phyloP scores from a whole-genome alignment of 2,329 filamentous ascomycete species.

The Mycosphaerelloides madeirae region DNA sequence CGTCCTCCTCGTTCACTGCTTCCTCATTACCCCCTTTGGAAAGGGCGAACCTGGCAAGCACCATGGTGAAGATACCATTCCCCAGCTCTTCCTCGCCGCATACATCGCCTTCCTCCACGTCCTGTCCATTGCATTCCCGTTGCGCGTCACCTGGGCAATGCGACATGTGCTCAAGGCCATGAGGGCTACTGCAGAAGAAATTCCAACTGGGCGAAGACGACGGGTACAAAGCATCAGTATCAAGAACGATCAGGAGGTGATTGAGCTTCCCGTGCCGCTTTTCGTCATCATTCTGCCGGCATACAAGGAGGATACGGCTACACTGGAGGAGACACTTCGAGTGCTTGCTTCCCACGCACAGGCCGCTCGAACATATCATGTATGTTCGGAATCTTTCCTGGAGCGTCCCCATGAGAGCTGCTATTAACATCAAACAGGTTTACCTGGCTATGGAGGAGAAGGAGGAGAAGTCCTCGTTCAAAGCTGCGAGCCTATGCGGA shows the following conservation, averaged over 20 bases:
- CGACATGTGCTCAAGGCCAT: conserved; percentile 49
- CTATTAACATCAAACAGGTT: conserved; percentile 44
- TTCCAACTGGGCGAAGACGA: conserved; percentile 17
- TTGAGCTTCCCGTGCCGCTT: conserved; percentile 35
- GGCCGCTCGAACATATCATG: conserved; percentile 62
- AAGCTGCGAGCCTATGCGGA: conserved; percentile 58
- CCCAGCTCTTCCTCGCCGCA: conserved; percentile 33
- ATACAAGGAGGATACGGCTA: conserved; percentile 69
- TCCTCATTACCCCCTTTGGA: conserved; percentile 26
- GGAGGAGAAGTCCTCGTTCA: conserved; percentile 56
- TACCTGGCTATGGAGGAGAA: conserved; percentile 70
- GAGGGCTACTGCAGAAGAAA: conserved; percentile 18
- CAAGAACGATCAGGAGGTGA: conserved; percentile 17
- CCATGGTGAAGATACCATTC: conserved; percentile 25
- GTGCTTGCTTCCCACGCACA: conserved; percentile 64
- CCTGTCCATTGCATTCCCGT: conserved; percentile 59
- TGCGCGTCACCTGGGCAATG: conserved; percentile 59
- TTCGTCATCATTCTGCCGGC: conserved; percentile 67
- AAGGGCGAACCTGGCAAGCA: conserved; percentile 20
- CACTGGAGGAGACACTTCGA: conserved; percentile 62
- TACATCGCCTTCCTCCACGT: conserved; percentile 63
- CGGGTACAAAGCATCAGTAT: conserved; percentile 14
- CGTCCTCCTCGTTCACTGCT: conserved; percentile 24
- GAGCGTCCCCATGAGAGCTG: neutral
- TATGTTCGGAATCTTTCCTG: too few relatives aligned